Evolutionary conservation across 192 early-diverging fungal species (phyloP).

Genomic region (Glomus cerebriforme): DNA sequence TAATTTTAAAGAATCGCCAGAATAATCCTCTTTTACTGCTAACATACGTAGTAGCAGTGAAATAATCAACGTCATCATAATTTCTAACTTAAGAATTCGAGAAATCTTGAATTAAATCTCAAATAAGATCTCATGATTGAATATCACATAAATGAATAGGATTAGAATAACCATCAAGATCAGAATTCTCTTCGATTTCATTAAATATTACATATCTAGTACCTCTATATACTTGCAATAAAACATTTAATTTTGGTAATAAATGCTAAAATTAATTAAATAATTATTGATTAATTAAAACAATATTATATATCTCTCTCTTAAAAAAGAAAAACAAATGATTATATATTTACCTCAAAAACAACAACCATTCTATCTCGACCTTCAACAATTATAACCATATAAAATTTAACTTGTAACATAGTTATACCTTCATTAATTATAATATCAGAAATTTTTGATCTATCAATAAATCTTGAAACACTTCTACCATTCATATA

Average conservation of each 20-base stretch:
- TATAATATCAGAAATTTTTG: conserved; percentile 66
- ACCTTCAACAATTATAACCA: conserved; percentile 67
- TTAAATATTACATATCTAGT: conserved; percentile 54
- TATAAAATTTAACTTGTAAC: conserved; percentile 70
- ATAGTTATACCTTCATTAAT: conserved; percentile 80
- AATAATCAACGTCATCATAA: no score
- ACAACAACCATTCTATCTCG: conserved; percentile 67
- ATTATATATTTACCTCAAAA: conserved; percentile 58
- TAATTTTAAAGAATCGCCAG: no score
- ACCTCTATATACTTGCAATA: conserved; percentile 56
- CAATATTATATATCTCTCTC: no score
- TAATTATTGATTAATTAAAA: no score
- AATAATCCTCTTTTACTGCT: no score
- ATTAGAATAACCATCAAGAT: not conserved
- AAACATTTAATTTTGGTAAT: conserved; percentile 47
- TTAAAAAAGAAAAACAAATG: not conserved
- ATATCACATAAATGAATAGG: not conserved
- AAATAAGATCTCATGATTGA: no score
- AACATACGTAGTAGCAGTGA: no score
- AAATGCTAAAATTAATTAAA: conserved; percentile 43
- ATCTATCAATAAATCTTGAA: conserved; percentile 64
- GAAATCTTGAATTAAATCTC: no score
- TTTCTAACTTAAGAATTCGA: no score
- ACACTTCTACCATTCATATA: conserved; percentile 51
- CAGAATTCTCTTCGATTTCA: conserved; percentile 36